These are phyloP conservation scores for Rosellinia necatrix DNA, from an alignment of 2,329 filamentous ascomycete genomes.

Conservation along the genomic window DNA sequence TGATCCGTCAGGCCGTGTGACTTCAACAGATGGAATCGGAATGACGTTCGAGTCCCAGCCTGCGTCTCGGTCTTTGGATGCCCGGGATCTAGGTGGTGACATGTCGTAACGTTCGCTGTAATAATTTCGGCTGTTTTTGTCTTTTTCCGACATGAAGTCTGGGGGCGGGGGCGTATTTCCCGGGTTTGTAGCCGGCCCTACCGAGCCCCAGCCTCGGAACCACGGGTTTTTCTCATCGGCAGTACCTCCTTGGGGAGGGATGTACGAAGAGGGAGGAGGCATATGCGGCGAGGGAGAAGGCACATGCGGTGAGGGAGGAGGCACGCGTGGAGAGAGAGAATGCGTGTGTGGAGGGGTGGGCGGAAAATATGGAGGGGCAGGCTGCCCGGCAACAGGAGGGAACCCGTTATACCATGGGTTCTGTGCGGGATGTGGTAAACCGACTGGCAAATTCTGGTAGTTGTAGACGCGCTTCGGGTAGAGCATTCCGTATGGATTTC, in stretches of 20 bases:
- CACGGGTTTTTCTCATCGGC: slow-evolving; percentile 20
- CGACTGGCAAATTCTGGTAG: slow-evolving; percentile 44
- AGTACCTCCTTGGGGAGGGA: background rate
- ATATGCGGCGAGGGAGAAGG: background rate
- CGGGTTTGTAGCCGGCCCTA: slow-evolving; percentile 9
- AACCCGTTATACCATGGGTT: slow-evolving; percentile 52
- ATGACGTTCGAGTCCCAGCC: slow-evolving; percentile 33
- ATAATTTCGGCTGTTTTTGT: slow-evolving; percentile 12
- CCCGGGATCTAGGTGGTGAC: slow-evolving; percentile 5
- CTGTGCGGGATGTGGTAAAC: slow-evolving; percentile 49
- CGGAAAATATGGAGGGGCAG: slow-evolving; percentile 9
- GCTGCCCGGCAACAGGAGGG: slow-evolving; percentile 29
- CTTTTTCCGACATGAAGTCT: background rate
- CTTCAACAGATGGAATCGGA: slow-evolving; percentile 26
- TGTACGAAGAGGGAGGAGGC: background rate
- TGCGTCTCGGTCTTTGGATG: slow-evolving; percentile 25
- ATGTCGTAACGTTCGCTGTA: slow-evolving; percentile 3
- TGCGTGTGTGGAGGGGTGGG: background rate
- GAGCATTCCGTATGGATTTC: slow-evolving; percentile 53
- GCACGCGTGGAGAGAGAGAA: background rate
- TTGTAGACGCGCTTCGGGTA: slow-evolving; percentile 49
- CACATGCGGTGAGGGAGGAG: background rate
- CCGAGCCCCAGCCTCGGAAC: slow-evolving; percentile 25
- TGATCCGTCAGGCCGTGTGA: slow-evolving; percentile 13
- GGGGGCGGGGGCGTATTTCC: slow-evolving; percentile 11